Evolutionary conservation across 1,284 basidiomycete genomes (phyloP), one percentile per base, ranked within the genome.

Genomic region (Ustilago bromivora): DNA sequence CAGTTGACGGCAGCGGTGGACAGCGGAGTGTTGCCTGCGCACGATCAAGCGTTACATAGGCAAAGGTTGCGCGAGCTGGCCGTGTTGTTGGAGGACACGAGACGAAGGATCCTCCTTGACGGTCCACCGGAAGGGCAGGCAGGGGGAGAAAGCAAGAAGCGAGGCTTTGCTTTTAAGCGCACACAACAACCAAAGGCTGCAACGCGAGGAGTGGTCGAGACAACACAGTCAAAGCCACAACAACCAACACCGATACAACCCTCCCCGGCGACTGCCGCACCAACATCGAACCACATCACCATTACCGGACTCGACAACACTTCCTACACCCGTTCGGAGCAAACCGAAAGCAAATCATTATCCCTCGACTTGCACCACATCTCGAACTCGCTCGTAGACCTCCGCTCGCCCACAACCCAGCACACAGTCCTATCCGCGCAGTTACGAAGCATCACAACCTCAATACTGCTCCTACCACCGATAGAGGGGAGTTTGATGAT

Each of bases 401-500:
- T 76, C 5, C 65, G 74, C 12, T 17, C 57, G 1, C 32, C 64
- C 43, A 7, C 66, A 15, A 32, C 34, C 1, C 46, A 43, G 5
- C 51, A 57, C 2, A 57, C 28, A 12, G 40, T 79, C 4, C 46
- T 58, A 1, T 71, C 77, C 3, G 57, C 74, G 9, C 77, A 79
- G 38, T 54, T 79, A 28, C 64, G 77, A 40, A 19, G 23, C 15
- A 31, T 79, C 13, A 17, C 35, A 4, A 4, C 28, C 43, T 77
- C 66, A 7, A 53, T 66, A n/a, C n/a, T 79, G 31, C 61, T 66
- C 6, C 54, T 72, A 0, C 74, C 74, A 0, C 41, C 41, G 1
- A 40, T 79, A 12, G 57, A 70, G 28, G 77, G 77, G 3, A 79
- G 77, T 36, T 36, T 76, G 9, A 79, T 79, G 77, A 60, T 71